A percentile compares a stretch with the other conserved stretches of the same genome.
These are phyloP conservation scores for Lenzites betulinus DNA, from an alignment of 768 basidiomycete species.

Conservation along the genomic window DNA sequence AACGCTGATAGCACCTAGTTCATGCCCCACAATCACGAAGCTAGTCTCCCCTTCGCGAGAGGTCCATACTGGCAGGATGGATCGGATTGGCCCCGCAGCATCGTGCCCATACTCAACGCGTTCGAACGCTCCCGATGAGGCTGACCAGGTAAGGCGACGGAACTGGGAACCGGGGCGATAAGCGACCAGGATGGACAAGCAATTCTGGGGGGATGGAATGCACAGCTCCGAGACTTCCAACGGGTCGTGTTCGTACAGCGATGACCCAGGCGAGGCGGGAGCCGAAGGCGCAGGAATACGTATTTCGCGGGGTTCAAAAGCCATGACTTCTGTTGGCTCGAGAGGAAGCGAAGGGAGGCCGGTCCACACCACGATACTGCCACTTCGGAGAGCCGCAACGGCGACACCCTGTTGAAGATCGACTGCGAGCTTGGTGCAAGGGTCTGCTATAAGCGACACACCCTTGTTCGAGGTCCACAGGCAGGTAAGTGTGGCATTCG, in stretches of 20 bases:
- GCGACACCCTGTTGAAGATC: conserved; percentile 46
- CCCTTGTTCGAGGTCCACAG: conserved; percentile 61
- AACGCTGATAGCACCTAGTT: conserved; percentile 61
- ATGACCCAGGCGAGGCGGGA: conserved; percentile 2
- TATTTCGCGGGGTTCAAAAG: conserved; percentile 14
- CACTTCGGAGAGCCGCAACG: conserved; percentile 54
- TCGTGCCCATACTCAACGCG: conserved; percentile 52
- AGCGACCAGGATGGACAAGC: conserved; percentile 47
- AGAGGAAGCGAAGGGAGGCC: conserved; percentile 37
- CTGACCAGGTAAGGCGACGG: conserved; percentile 49
- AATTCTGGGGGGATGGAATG: conserved; percentile 3
- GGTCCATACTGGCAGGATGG: conserved; percentile 51
- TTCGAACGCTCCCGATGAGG: conserved; percentile 30
- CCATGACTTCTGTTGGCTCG: conserved; percentile 9
- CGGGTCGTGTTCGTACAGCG: neutral
- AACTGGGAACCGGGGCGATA: conserved; percentile 53
- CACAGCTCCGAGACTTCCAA: conserved; percentile 11
- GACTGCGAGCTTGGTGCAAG: conserved; percentile 52
- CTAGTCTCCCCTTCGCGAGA: conserved; percentile 38
- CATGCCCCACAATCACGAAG: conserved; percentile 66
- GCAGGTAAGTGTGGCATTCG: conserved; percentile 47
- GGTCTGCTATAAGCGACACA: conserved; percentile 43
- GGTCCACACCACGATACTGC: conserved; percentile 58
- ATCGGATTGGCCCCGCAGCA: conserved; percentile 52
- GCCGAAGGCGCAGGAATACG: conserved; percentile 18